phyloP scores from a whole-genome alignment of 2,329 filamentous ascomycete species.

The Colletotrichum lini region DNA sequence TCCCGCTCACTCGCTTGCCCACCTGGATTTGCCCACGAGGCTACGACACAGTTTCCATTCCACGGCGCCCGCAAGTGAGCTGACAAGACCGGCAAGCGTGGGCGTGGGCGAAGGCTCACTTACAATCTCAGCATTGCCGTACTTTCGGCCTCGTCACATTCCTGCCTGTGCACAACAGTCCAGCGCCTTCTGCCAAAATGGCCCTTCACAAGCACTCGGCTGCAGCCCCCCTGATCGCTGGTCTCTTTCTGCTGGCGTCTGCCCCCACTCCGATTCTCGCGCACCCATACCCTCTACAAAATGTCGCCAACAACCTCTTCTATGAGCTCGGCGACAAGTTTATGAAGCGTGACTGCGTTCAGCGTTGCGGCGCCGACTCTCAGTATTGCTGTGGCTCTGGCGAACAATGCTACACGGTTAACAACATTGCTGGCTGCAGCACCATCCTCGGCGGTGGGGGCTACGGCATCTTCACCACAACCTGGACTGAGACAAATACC shows the following conservation, averaged over 20 bases:
- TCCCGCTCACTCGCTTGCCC: conserved; percentile 14
- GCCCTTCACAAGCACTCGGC: conserved; percentile 25
- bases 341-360: conserved; percentile 64
- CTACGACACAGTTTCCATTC: conserved; percentile 13
- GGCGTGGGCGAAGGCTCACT: conserved; percentile 17
- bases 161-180: conserved; percentile 52
- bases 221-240: conserved; percentile 39
- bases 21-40: conserved; percentile 3
- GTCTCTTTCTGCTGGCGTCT: conserved; percentile 57
- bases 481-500: conserved; percentile 73
- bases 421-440: conserved; percentile 66
- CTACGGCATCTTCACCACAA: conserved; percentile 64
- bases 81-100: conserved; percentile 9
- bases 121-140: conserved; percentile 4
- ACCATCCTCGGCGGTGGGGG: conserved; percentile 51
- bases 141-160: conserved; percentile 29
- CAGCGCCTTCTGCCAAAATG: conserved; percentile 43
- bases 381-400: conserved; percentile 68
- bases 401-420: conserved; percentile 66
- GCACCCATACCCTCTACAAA: conserved; percentile 60
- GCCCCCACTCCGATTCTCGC: conserved; percentile 55
- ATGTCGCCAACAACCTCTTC: conserved; percentile 58
- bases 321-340: conserved; percentile 65
- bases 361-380: conserved; percentile 68
- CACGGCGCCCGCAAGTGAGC: conserved; percentile 4